phyloP scores from a whole-genome alignment of 106 monocot species.

The Iris macrosiphon region DNA sequence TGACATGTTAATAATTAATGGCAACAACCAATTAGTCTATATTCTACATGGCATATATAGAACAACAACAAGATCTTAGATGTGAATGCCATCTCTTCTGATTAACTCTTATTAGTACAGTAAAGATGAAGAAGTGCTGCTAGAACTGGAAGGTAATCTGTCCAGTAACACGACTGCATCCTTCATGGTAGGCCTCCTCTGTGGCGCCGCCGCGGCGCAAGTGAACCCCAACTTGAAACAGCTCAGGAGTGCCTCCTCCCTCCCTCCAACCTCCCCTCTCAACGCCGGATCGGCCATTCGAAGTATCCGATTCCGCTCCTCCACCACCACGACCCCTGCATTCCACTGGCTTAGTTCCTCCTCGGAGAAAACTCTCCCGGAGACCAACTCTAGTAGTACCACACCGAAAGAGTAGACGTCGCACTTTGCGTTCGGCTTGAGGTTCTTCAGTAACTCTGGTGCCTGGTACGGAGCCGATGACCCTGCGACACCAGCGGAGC shows the following conservation, averaged over 20 bases:
- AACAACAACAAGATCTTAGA: not conserved
- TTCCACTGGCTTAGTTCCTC: conserved; percentile 69
- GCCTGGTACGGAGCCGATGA: conserved; percentile 59
- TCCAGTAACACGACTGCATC: conserved; percentile 71
- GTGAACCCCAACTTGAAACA: conserved; percentile 78
- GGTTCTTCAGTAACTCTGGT: conserved; percentile 75
- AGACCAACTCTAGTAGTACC: conserved; percentile 70
- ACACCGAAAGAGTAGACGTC: conserved; percentile 89
- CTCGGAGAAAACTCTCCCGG: conserved; percentile 62
- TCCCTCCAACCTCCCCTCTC: conserved; percentile 71
- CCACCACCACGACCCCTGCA: conserved; percentile 46
- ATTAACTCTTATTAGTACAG: not conserved
- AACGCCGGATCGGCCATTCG: conserved; percentile 79
- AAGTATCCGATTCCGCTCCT: conserved; percentile 49
- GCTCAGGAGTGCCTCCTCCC: conserved; percentile 54
- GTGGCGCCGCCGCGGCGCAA: conserved; percentile 48
- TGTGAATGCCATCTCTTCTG: not conserved
- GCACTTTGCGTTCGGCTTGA: conserved; percentile 78
- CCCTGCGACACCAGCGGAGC: conserved; percentile 9
- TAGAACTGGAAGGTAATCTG: conserved; percentile 21
- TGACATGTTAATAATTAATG: too few relatives aligned
- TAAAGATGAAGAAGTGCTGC: not conserved
- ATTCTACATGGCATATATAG: not conserved
- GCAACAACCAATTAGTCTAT: conserved; percentile 16
- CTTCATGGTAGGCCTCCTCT: conserved; percentile 86